These are phyloP conservation scores for Sporothrix pseudoabietina DNA, from an alignment of 2,329 filamentous ascomycete genomes.

Conservation along the genomic window DNA sequence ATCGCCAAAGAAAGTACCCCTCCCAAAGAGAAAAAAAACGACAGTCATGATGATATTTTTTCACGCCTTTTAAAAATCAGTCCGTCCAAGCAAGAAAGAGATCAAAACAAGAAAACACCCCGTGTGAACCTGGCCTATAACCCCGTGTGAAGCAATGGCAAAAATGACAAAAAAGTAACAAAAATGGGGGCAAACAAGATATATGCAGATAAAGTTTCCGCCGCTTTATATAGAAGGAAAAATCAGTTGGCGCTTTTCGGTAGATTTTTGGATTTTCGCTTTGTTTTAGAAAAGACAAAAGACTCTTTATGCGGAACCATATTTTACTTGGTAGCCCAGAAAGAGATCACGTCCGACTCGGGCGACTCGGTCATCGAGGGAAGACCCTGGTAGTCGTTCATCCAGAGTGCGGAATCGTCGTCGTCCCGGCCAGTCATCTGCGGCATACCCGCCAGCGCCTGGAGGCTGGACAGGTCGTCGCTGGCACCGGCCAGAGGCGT, in stretches of 20 bases:
- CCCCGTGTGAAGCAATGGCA: background rate
- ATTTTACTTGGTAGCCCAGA: constrained; percentile 35
- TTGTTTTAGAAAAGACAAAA: background rate
- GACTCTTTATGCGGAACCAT: background rate
- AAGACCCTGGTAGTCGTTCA: constrained; percentile 47
- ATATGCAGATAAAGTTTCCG: background rate
- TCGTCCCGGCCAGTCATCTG: constrained; percentile 42
- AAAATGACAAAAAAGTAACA: constrained; percentile 7
- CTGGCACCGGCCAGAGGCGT: constrained; percentile 46
- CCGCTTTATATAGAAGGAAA: constrained; percentile 7
- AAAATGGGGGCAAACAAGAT: background rate
- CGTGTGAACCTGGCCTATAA: background rate
- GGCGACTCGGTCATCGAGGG: constrained; percentile 41
- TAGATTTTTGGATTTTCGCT: background rate
- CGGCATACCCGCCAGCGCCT: constrained; percentile 25
- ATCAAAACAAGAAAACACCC: constrained; percentile 1
- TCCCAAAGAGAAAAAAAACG: background rate
- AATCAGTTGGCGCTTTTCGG: constrained; percentile 11
- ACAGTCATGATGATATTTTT: constrained; percentile 24
- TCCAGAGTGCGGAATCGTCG: constrained; percentile 54
- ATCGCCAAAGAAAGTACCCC: constrained; percentile 22
- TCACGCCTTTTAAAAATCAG: constrained; percentile 22
- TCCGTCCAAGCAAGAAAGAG: background rate
- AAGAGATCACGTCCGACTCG: constrained; percentile 38
- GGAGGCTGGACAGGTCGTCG: constrained; percentile 51